These are phyloP conservation scores for Nemophila menziesii DNA, from an alignment of 257 asterid genomes.

Conservation along the genomic window DNA sequence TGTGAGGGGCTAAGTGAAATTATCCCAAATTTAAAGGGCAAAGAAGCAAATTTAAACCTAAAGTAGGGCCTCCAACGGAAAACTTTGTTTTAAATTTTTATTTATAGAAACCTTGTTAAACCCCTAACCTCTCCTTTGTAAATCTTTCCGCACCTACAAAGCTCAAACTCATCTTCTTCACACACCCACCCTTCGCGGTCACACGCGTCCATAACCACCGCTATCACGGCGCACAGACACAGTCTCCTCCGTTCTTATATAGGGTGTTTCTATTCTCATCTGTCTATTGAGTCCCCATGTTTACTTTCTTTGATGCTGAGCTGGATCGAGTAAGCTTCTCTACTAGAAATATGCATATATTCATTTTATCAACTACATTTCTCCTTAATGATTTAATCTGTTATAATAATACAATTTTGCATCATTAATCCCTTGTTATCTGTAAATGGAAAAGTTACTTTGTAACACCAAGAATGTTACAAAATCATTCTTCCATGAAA, in stretches of 20 bases:
- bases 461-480: too few relatives aligned
- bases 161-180: neutral
- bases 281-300: neutral
- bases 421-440: too few relatives aligned
- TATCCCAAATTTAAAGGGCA: too few relatives aligned
- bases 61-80: neutral
- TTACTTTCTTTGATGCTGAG: neutral
- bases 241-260: neutral
- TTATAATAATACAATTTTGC: too few relatives aligned
- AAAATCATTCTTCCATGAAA: neutral
- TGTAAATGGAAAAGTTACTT: neutral
- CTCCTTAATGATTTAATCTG: neutral
- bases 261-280: too few relatives aligned
- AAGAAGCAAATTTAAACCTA: too few relatives aligned
- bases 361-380: too few relatives aligned
- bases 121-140: neutral
- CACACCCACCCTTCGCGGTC: neutral
- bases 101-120: neutral
- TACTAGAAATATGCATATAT: too few relatives aligned
- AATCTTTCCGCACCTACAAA: neutral
- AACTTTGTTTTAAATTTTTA: too few relatives aligned
- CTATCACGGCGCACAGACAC: neutral
- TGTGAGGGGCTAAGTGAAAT: too few relatives aligned
- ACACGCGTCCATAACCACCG: too few relatives aligned
- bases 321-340: neutral